Evolutionary conservation across 805 yeast genomes (phyloP).

Genomic region (Saturnispora sanitii): DNA sequence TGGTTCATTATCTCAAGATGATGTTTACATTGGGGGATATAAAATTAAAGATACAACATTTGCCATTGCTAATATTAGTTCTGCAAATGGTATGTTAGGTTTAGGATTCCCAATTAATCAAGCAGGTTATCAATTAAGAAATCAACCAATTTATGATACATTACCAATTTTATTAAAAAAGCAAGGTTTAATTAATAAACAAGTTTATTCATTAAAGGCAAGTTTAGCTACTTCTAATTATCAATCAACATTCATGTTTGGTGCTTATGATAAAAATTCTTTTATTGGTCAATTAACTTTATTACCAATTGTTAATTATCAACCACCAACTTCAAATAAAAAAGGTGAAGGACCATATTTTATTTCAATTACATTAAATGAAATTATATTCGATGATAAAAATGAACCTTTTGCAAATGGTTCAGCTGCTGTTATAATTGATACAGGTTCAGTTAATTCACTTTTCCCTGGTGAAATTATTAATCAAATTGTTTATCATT

Average conservation of each 20-base stretch:
- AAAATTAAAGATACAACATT: constrained; percentile 42
- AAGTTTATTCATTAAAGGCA: constrained; percentile 41
- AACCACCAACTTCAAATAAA: constrained; percentile 23
- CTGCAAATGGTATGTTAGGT: constrained; percentile 61
- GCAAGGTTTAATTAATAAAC: constrained; percentile 42
- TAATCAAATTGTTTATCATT: constrained; percentile 19
- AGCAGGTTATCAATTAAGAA: constrained; percentile 30
- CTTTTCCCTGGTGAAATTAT: constrained; percentile 31
- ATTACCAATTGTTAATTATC: constrained; percentile 13
- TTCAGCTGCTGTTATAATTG: constrained; percentile 32
- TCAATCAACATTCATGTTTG: constrained; percentile 41
- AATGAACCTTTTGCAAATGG: constrained; percentile 14
- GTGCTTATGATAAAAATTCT: constrained; percentile 46
- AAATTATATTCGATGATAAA: constrained; percentile 19
- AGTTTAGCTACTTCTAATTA: constrained; percentile 32
- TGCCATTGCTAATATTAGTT: constrained; percentile 54
- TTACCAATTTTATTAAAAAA: constrained; percentile 49
- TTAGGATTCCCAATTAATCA: constrained; percentile 62
- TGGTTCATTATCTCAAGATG: constrained; percentile 49
- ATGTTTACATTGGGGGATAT: constrained; percentile 37
- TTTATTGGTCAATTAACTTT: constrained; percentile 34
- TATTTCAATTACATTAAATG: constrained; percentile 36
- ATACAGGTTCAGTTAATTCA: constrained; percentile 43
- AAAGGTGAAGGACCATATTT: constrained; percentile 23
- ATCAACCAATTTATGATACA: constrained; percentile 36